phyloP scores from a whole-genome alignment of 495 filamentous ascomycete genomes.

The Margaritispora aquatica region DNA sequence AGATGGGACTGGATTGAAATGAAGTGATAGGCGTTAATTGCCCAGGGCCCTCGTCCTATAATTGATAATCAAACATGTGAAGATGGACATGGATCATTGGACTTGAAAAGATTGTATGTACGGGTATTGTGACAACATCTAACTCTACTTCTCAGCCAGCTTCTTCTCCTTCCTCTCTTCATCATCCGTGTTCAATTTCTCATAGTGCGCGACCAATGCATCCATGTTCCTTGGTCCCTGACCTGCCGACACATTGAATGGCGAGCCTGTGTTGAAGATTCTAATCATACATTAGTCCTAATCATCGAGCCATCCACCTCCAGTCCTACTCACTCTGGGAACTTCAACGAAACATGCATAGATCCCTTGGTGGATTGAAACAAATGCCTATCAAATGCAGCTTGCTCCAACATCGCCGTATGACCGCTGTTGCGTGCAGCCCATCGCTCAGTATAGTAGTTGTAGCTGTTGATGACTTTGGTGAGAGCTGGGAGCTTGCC shows the following conservation, averaged over 20 bases:
- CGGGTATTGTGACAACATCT: slow-evolving; percentile 20
- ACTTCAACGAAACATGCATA: slow-evolving; percentile 47
- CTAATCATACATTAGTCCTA: slow-evolving; percentile 26
- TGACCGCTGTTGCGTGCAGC: slow-evolving; percentile 57
- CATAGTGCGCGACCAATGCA: slow-evolving; percentile 55
- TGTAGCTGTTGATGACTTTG: slow-evolving; percentile 50
- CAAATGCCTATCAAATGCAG: slow-evolving; percentile 59
- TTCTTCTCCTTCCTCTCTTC: slow-evolving; percentile 34
- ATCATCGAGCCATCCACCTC: not conserved
- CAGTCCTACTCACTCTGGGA: slow-evolving; percentile 60
- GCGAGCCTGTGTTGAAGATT: slow-evolving; percentile 53
- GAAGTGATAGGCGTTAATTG: too few species aligned
- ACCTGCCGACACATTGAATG: slow-evolving; percentile 59
- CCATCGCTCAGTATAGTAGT: slow-evolving; percentile 39
- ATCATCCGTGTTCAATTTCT: slow-evolving; percentile 47
- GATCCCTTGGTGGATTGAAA: slow-evolving; percentile 48
- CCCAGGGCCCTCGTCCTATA: too few species aligned
- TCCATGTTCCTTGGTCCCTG: slow-evolving; percentile 50
- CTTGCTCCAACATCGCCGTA: slow-evolving; percentile 60
- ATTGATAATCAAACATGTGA: too few species aligned
- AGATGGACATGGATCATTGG: not conserved
- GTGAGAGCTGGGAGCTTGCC: slow-evolving; percentile 48
- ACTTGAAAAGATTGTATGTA: slow-evolving; percentile 15
- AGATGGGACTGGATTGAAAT: too few species aligned
- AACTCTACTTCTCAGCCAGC: slow-evolving; percentile 14